Evolutionary conservation across 306 rosid species (phyloP), one percentile per base, ranked within the genome.

Genomic region (Mimosa pudica): DNA sequence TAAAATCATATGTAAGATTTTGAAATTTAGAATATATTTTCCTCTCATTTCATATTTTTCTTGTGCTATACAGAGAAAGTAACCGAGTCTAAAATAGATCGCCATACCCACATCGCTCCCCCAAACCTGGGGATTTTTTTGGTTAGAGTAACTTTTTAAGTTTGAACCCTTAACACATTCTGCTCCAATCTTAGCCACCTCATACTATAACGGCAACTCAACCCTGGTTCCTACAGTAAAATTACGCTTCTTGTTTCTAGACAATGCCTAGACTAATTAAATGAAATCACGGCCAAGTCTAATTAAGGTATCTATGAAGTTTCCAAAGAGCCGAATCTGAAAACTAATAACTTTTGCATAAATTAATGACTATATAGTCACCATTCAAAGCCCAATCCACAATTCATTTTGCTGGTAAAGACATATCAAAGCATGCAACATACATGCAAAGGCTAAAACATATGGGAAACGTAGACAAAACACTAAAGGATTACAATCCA

Each of bases 401-500:
- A 10, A 18, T 69, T 32, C 74, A 70, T 12, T 70, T 46, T 14
- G 75, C 62, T 8, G 44, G 44, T 32, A 71, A 48, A 49, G 55
- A 71, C 13, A 35, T 12, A 32, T 49, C 32, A 33, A 47, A 49
- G 75, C 48, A 71, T 32, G 75, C 75, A 46, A 24, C 45, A 71
- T 14, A 13, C 61, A 71, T 49, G 35, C 38, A 69, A 30, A 33
- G 52, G 5, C 24, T 33, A 2, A 14, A 66, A 24, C 44, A 47
- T 11, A 71, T 30, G 10, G 17, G 61, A 71, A 71, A 71, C 42
- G 12, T 45, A 12, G 13, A 32, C 13, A 32, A 71, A 17, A 32
- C 61, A 48, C 49, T 0, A 4, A 12, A 30, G 32, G 44, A 70
- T 24, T 10, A 30, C 58, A 48, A 48, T 32, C 75, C 60, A 48